Evolutionary conservation across 805 yeast species (phyloP).

Genomic region (Candida boleticola): DNA sequence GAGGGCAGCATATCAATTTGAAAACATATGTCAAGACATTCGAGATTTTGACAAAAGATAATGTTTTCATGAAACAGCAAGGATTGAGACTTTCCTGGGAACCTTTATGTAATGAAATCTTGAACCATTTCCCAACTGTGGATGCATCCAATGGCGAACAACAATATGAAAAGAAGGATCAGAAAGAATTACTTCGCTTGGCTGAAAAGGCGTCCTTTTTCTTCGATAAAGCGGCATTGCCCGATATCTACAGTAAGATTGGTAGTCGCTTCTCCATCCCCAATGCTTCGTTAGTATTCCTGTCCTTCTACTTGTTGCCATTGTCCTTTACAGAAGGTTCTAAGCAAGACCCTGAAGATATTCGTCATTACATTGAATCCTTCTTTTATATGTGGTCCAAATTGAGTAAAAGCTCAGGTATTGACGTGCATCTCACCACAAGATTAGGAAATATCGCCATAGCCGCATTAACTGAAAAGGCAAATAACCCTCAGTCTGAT

Average conservation of each 20-base stretch:
- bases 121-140: constrained; percentile 28
- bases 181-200: constrained; percentile 47
- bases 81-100: constrained; percentile 54
- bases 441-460: constrained; percentile 62
- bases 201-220: constrained; percentile 55
- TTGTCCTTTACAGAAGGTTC: constrained; percentile 31
- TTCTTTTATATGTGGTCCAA: constrained; percentile 73
- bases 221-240: constrained; percentile 48
- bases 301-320: constrained; percentile 58
- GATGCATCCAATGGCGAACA: constrained; percentile 50
- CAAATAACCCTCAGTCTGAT: constrained; percentile 13
- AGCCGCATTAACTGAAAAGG: constrained; percentile 36
- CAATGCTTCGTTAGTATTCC: constrained; percentile 50
- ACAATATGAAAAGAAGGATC: constrained; percentile 46
- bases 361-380: constrained; percentile 59
- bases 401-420: constrained; percentile 42
- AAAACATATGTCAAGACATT: constrained; percentile 63
- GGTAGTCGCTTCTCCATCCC: constrained; percentile 53
- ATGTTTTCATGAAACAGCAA: constrained; percentile 32
- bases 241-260: constrained; percentile 48
- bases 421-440: constrained; percentile 63
- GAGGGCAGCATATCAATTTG: constrained; percentile 67
- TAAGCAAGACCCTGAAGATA: constrained; percentile 30
- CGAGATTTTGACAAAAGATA: constrained; percentile 52
- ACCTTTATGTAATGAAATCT: constrained; percentile 38